phyloP scores from a whole-genome alignment of 169 alveolate species.

The Plasmodium billcollinsi region DNA sequence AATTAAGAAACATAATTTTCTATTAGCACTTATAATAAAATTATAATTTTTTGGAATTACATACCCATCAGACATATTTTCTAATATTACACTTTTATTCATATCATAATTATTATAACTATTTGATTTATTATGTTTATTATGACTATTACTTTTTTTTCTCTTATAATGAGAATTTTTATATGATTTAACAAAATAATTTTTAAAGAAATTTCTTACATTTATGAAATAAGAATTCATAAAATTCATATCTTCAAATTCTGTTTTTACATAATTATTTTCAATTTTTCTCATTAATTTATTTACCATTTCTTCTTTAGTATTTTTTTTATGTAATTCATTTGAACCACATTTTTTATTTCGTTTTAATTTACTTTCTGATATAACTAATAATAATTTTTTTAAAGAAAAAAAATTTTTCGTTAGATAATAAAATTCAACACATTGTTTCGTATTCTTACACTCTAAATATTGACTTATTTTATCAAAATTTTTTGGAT shows the following conservation, averaged over 20 bases:
- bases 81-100: constrained; percentile 40
- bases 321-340: constrained; percentile 37
- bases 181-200: constrained; percentile 38
- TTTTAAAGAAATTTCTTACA: constrained; percentile 23
- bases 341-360: constrained; percentile 8
- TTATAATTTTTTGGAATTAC: constrained; percentile 62
- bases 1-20: constrained; percentile 47
- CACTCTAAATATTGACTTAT: constrained; percentile 90
- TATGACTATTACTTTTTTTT: not conserved
- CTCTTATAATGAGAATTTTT: not conserved
- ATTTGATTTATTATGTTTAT: not conserved
- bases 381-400: constrained; percentile 28
- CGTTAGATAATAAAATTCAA: constrained; percentile 82
- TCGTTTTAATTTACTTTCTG: constrained; percentile 41
- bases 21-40: constrained; percentile 53
- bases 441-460: constrained; percentile 89
- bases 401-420: constrained; percentile 62
- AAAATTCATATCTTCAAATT: constrained; percentile 53
- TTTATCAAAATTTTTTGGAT: constrained; percentile 91
- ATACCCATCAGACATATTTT: constrained; percentile 73
- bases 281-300: constrained; percentile 50
- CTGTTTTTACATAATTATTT: constrained; percentile 28
- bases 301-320: constrained; percentile 63
- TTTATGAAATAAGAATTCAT: constrained; percentile 12
- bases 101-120: not conserved